Evolutionary conservation across 2,329 filamentous ascomycete species (phyloP), one percentile per base, ranked within the genome.

Genomic region (Gaeumannomyces tritici): DNA sequence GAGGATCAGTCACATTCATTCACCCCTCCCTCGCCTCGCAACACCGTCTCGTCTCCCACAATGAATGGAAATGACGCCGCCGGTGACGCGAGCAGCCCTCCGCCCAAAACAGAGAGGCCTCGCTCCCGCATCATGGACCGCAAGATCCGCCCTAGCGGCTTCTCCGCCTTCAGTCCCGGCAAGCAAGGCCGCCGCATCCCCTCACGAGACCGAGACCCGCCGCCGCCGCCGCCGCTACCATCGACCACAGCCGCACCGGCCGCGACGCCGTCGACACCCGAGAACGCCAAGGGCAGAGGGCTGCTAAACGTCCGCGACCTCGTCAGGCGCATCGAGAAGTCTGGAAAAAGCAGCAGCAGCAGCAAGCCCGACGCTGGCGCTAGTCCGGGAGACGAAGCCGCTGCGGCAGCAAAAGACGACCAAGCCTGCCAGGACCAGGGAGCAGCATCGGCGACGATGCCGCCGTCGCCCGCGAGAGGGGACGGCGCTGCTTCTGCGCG

Each of bases 301-400:
- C 54, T 62, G 62, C 54, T 62, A 62, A 71, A 69, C 29, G 71
- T 73, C 62, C 69, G 68, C 59, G 69, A 70, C 61, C 72, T 73
- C 57, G 68, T 73, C 57, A 69, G 68, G n/a, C 72, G 70, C 70
- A 65, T 73, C 26, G 72, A 73, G 62, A 66, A 67, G 6, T 66
- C 65, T 29, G 33, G 59, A 21, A 29, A 28, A 55, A 61, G 27
- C 31, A 27, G 59, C 24, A 29, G 31, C 57, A 61, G 27, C 31
- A 27, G 29, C 59, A 33, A 33, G 12, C 31, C 31, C 31, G 31
- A 33, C 31, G 29, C 24, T 61, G 55, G 55, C 28, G 62, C 63
- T 29, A n/a, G 42, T 7, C 31, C 31, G 31, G 42, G 42, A n/a
- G 42, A 21, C 4, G 35, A 15, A n/a, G 42, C 5, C 5, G 18